A percentile compares a stretch with the other conserved stretches of the same genome.
phyloP scores from a whole-genome alignment of 352 stramenopile species.

The Blastocystis hominis region DNA sequence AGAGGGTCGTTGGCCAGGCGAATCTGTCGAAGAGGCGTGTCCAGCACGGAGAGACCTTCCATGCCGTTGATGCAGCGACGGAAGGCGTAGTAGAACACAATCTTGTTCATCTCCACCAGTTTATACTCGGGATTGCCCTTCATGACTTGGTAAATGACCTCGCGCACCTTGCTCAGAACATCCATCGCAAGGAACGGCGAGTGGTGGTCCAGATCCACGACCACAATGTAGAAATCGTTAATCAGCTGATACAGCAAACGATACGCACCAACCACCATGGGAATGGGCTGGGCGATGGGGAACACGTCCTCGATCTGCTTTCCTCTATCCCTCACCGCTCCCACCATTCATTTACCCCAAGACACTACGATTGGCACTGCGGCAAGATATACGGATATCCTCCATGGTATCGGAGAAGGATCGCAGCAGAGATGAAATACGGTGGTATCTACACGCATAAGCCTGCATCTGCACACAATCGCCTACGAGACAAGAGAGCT shows the following conservation, averaged over 20 bases:
- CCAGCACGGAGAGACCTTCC: constrained; percentile 4
- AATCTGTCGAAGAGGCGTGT: neutral
- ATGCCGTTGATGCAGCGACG: constrained; percentile 50
- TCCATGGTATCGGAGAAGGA: constrained; percentile 27
- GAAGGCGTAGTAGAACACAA: constrained; percentile 46
- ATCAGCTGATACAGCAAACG: constrained; percentile 45
- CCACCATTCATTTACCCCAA: neutral
- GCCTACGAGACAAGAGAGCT: constrained; percentile 45
- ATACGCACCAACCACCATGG: constrained; percentile 38
- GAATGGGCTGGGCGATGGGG: constrained; percentile 29
- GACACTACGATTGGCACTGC: neutral
- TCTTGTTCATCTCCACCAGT: constrained; percentile 36
- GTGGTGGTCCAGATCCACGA: constrained; percentile 26
- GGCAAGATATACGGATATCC: constrained; percentile 46
- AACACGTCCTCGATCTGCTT: constrained; percentile 53
- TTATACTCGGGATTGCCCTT: neutral
- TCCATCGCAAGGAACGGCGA: constrained; percentile 46
- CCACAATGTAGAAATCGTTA: constrained; percentile 51
- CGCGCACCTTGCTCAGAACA: constrained; percentile 3
- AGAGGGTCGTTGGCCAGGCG: constrained; percentile 23
- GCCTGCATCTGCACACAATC: neutral
- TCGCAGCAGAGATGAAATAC: constrained; percentile 16
- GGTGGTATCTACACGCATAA: constrained; percentile 46
- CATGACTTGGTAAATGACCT: constrained; percentile 12
- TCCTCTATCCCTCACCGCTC: neutral